Evolutionary conservation across 345 rosid species (phyloP).

Genomic region (Gossypium bickii): DNA sequence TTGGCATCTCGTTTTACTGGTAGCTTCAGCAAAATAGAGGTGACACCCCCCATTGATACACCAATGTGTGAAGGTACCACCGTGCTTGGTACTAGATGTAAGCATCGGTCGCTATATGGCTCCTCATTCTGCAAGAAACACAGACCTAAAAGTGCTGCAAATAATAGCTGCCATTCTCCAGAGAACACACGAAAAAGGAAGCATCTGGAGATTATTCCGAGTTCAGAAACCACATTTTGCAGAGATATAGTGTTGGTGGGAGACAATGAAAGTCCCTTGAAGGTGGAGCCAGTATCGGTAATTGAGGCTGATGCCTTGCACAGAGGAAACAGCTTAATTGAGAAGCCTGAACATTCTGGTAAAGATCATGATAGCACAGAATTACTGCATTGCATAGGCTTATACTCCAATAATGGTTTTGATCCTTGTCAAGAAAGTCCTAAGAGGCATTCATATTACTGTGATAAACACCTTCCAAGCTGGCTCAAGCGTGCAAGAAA

Average conservation of each 20-base stretch:
- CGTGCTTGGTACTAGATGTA: constrained; percentile 91
- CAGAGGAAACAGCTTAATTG: constrained; percentile 32
- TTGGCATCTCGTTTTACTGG: constrained; percentile 87
- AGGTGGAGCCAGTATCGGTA: constrained; percentile 40
- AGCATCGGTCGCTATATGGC: constrained; percentile 88
- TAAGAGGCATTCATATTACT: constrained; percentile 68
- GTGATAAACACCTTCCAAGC: constrained; percentile 92
- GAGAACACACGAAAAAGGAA: constrained; percentile 50
- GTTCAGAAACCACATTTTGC: constrained; percentile 37
- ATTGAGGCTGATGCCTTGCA: constrained; percentile 33
- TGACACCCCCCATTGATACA: constrained; percentile 45
- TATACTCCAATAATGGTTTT: constrained; percentile 39
- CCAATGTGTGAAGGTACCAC: constrained; percentile 92
- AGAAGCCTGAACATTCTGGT: constrained; percentile 43
- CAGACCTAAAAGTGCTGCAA: constrained; percentile 49
- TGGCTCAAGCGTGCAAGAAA: constrained; percentile 99
- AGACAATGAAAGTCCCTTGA: constrained; percentile 43
- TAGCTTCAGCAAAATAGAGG: constrained; percentile 51
- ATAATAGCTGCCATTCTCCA: constrained; percentile 22
- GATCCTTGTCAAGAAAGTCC: constrained; percentile 63
- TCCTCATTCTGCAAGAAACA: constrained; percentile 85
- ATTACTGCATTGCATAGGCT: constrained; percentile 52
- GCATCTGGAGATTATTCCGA: constrained; percentile 36
- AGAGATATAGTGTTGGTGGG: constrained; percentile 45
- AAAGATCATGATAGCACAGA: constrained; percentile 36